Evolutionary conservation across 768 basidiomycete species (phyloP).

Genomic region (Dentipellis fragilis): DNA sequence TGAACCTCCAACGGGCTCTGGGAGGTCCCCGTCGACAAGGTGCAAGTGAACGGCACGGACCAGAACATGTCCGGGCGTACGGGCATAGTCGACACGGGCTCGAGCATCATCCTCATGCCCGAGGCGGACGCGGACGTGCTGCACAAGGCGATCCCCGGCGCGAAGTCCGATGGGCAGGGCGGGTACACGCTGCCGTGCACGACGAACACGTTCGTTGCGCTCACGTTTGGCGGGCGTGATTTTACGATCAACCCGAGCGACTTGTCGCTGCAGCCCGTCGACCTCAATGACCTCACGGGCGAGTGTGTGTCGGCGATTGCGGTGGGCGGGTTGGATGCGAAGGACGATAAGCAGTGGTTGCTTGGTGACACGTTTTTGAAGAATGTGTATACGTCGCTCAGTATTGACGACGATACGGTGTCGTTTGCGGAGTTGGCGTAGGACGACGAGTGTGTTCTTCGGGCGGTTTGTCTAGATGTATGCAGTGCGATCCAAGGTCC

Average conservation of each 20-base stretch:
- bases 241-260: slow-evolving; percentile 63
- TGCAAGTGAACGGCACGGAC: slow-evolving; percentile 48
- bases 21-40: slow-evolving; percentile 56
- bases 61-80: slow-evolving; percentile 46
- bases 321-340: slow-evolving; percentile 47
- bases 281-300: slow-evolving; percentile 41
- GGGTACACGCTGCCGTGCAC: slow-evolving; percentile 60
- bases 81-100: slow-evolving; percentile 52
- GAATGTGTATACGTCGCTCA: slow-evolving; percentile 56
- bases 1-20: slow-evolving; percentile 68
- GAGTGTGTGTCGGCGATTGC: slow-evolving; percentile 61
- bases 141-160: slow-evolving; percentile 48
- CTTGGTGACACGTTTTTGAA: slow-evolving; percentile 71
- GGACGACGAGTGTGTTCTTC: too few species aligned
- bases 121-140: slow-evolving; percentile 41
- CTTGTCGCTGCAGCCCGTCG: slow-evolving; percentile 42
- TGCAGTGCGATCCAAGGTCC: too few species aligned
- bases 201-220: slow-evolving; percentile 37
- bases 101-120: slow-evolving; percentile 34
- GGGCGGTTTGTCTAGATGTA: too few species aligned
- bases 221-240: slow-evolving; percentile 46
- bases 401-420: too few species aligned
- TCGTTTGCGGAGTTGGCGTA: too few species aligned
- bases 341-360: slow-evolving; percentile 42
- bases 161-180: slow-evolving; percentile 36